Evolutionary conservation across 495 filamentous ascomycete species (phyloP), one percentile per base, ranked within the genome.

Genomic region (Aspergillus leporis): DNA sequence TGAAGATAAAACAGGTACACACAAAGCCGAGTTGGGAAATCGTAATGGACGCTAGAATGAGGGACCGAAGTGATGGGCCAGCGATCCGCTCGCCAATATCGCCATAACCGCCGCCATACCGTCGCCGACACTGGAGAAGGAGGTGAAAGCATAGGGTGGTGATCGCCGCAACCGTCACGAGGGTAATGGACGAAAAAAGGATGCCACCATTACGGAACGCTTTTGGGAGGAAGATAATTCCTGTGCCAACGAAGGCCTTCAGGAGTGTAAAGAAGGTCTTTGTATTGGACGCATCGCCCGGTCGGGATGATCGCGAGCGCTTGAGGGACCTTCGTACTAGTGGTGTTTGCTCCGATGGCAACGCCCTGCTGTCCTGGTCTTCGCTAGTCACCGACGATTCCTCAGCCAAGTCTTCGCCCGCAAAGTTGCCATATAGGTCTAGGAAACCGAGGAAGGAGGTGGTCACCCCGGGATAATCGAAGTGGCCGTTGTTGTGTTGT

Each of bases 1-100:
- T 95, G 70, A 97, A 97, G 58, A 97, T 91, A 56, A 94, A 95
- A 69, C 95, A 96, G 9, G 92, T 93, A n/a, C 90, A 87, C 1
- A 94, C 88, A 67, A 97, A 97, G 16, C 92, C 93, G 38, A 97
- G 81, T 72, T 97, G 92, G 62, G 88, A 92, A 63, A 95, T 78
- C 28, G 93, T 87, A 58, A 97, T 90, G 1, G 92, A 96, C 16
- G 73, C 70, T 23, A 96, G 81, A 64, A 97, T 96, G 32, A 93
- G 72, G 32, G 79, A 78, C 53, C 92, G 83, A 82, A 96, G 87
- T 79, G 82, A 87, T 40, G 84, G 85, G n/a, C 92, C 92, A 66
- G 91, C 94, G 19, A 96, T 78, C 46, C 88, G 84, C 36, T 87
- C 90, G 30, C 92, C 92, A 64, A 97, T 91, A 64, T 96, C 92